A percentile compares a stretch with the other conserved stretches of the same genome.
These are phyloP conservation scores for Arbutus unedo DNA, from an alignment of 148 eudicot genomes.

Conservation along the genomic window DNA sequence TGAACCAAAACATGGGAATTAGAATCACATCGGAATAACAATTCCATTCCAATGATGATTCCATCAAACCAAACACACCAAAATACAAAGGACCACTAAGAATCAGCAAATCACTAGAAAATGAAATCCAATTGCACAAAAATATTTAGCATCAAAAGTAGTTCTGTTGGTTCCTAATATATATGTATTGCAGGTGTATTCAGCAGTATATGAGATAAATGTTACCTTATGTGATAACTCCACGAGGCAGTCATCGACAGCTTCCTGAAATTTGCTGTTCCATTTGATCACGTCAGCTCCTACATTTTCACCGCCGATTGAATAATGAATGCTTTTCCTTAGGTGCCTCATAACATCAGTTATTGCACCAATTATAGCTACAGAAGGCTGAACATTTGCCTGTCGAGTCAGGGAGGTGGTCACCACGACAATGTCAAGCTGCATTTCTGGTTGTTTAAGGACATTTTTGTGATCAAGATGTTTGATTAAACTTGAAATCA, in stretches of 20 bases:
- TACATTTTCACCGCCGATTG: slow-evolving; percentile 69
- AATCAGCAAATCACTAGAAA: not conserved
- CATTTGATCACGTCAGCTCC: slow-evolving; percentile 62
- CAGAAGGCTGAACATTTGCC: slow-evolving; percentile 66
- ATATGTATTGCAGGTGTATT: not conserved
- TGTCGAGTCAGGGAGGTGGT: slow-evolving; percentile 65
- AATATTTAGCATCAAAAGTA: not conserved
- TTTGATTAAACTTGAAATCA: slow-evolving; percentile 77
- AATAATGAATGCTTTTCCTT: slow-evolving; percentile 79
- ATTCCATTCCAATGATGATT: too few relatives aligned
- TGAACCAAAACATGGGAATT: too few relatives aligned
- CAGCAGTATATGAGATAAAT: not conserved
- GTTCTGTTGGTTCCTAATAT: not conserved
- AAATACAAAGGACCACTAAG: not conserved
- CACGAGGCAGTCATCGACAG: slow-evolving; percentile 77
- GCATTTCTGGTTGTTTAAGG: slow-evolving; percentile 80
- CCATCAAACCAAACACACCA: too few relatives aligned
- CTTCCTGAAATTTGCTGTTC: slow-evolving; percentile 64
- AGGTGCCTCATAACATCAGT: slow-evolving; percentile 90
- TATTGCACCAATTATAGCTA: slow-evolving; percentile 72
- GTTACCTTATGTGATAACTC: slow-evolving; percentile 67
- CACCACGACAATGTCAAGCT: slow-evolving; percentile 75
- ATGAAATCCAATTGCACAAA: not conserved
- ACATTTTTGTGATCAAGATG: slow-evolving; percentile 95
- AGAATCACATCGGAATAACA: too few relatives aligned